These are phyloP conservation scores for Trichoderma atroviride DNA, from an alignment of 2,329 filamentous ascomycete species.

Conservation along the genomic window DNA sequence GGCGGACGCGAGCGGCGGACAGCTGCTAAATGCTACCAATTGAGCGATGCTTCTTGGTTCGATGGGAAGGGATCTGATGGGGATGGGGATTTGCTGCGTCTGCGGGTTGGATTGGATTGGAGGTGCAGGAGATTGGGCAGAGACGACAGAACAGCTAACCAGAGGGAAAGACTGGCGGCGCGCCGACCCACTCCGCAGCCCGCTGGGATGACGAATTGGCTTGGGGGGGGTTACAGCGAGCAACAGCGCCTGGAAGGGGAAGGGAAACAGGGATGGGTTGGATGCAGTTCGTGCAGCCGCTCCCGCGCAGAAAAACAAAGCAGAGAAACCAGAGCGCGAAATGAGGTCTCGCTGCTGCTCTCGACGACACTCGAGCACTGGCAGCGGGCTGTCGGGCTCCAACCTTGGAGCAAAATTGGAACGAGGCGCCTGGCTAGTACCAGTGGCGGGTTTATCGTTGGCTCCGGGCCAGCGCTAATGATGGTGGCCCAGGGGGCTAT, in stretches of 20 bases:
- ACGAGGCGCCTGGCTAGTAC: constrained; percentile 19
- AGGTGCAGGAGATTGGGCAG: constrained; percentile 27
- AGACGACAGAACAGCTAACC: constrained; percentile 19
- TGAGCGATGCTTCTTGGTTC: constrained; percentile 26
- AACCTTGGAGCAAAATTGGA: constrained; percentile 21
- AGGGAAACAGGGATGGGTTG: background rate
- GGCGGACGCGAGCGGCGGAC: constrained; percentile 22
- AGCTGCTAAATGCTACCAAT: constrained; percentile 28
- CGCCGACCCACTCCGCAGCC: constrained; percentile 26
- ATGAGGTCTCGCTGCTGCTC: background rate
- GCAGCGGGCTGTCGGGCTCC: constrained; percentile 6
- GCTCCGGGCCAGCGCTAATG: constrained; percentile 19
- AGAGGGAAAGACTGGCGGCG: constrained; percentile 26
- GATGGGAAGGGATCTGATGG: constrained; percentile 13
- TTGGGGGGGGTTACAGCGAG: constrained; percentile 14
- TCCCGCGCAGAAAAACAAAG: background rate
- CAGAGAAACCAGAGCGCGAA: background rate
- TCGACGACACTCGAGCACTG: background rate
- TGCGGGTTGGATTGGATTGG: constrained; percentile 13
- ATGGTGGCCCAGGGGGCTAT: constrained; percentile 11
- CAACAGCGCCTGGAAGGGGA: background rate
- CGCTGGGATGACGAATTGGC: constrained; percentile 25
- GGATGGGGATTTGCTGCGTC: constrained; percentile 2
- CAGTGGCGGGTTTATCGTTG: constrained; percentile 24
- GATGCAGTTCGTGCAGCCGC: background rate